These are phyloP conservation scores for Coccomyxa sp. DNA, from an alignment of 139 green algal genomes.

Conservation along the genomic window DNA sequence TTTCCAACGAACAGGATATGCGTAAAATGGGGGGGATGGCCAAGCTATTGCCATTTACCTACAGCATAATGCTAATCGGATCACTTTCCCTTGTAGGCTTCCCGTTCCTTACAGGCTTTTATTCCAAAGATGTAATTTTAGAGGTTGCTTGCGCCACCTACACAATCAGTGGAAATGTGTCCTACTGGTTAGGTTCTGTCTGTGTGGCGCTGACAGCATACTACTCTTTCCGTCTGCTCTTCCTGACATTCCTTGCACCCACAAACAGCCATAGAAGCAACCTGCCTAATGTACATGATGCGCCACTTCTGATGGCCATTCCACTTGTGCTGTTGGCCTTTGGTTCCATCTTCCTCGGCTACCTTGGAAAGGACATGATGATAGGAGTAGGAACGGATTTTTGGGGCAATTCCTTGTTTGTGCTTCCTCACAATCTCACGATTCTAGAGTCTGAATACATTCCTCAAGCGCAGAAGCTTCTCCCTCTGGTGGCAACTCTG, in stretches of 20 bases:
- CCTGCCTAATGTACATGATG: slow-evolving; percentile 43
- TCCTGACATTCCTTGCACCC: slow-evolving; percentile 50
- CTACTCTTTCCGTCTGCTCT: slow-evolving; percentile 62
- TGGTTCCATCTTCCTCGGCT: slow-evolving; percentile 59
- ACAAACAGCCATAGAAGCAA: slow-evolving; percentile 30
- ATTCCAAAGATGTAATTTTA: slow-evolving; percentile 64
- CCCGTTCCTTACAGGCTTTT: slow-evolving; percentile 61
- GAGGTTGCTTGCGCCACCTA: slow-evolving; percentile 45
- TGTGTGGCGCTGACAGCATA: slow-evolving; percentile 55
- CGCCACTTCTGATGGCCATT: slow-evolving; percentile 48
- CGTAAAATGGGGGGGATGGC: slow-evolving; percentile 53
- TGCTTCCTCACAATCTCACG: slow-evolving; percentile 37
- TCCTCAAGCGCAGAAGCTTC: slow-evolving; percentile 41
- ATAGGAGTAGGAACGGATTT: slow-evolving; percentile 58
- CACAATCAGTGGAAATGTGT: slow-evolving; percentile 52
- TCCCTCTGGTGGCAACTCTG: slow-evolving; percentile 44
- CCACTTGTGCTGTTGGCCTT: slow-evolving; percentile 50
- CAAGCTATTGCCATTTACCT: slow-evolving; percentile 50
- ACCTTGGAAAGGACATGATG: slow-evolving; percentile 65
- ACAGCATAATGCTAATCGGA: slow-evolving; percentile 53
- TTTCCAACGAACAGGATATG: slow-evolving; percentile 62
- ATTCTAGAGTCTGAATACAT: slow-evolving; percentile 57
- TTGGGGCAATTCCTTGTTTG: slow-evolving; percentile 52
- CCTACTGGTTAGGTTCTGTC: slow-evolving; percentile 50
- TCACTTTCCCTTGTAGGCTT: slow-evolving; percentile 48